Evolutionary conservation across 768 basidiomycete species (phyloP), one percentile per base, ranked within the genome.

Genomic region (Pleurotus platypus): DNA sequence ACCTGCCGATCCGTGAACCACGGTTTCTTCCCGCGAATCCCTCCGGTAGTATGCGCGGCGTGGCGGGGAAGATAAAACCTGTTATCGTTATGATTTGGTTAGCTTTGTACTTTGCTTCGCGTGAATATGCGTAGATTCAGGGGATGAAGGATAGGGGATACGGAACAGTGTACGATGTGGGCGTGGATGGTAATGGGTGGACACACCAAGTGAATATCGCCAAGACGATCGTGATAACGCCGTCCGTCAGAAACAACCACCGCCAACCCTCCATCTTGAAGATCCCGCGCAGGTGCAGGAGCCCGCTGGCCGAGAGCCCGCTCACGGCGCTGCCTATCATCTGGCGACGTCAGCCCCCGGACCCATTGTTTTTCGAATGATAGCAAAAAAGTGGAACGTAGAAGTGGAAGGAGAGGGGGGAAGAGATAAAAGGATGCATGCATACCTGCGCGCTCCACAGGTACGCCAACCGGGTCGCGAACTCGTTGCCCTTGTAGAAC

Each of bases 241-340:
- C 51, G 13, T 54, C 51, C 11, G 22, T 42, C 38, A 54, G 26
- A 24, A 54, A 54, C 15, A 54, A n/a, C 51, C 51, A 54, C 22
- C 51, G n/a, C 51, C 51, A 54, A 6, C 51, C 51, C 18, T 54
- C 51, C 51, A 54, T 39, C 24, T 40, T 54, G 51, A 54, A 54
- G 7, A 54, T 40, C 9, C 51, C 51, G 26, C 51, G 51, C 20
- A 54, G 51, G 15, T 26, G 51, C 11, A 54, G 16, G 16, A 54
- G 51, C 9, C 51, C 51, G 24, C 51, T 54, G 11, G 51, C 51
- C 39, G 51, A 38, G 20, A 54, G 51, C 39, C 51, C 51, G 27
- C 51, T 54, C 38, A 54, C 51, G 18, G 51, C 51, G 27, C 51
- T 54, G 51, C 51, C 51, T 54, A 54, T 54, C 51, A 54, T 54